Conservation (phyloP, 306 rosid species). For the Gillenia trifoliata region DNA sequence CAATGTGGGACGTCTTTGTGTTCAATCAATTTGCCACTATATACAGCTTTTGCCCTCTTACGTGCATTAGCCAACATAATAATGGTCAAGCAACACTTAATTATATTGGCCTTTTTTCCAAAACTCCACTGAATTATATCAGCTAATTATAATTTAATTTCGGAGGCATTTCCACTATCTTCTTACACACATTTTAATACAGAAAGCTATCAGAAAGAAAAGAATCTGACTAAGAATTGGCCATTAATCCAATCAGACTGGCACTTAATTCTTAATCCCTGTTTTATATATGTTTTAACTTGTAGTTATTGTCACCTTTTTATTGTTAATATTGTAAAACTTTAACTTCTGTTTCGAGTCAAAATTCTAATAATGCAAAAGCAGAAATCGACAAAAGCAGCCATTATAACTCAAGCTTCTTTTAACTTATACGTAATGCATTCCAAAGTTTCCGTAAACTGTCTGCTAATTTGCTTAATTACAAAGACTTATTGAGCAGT, state of each 20-base stretch:
- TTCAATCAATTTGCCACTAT: constrained; percentile 1
- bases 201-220: neutral
- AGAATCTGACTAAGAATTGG: neutral
- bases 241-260: neutral
- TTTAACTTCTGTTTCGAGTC: neutral
- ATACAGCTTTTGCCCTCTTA: neutral
- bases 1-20: constrained; percentile 10
- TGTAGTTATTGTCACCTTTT: neutral
- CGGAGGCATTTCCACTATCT: neutral
- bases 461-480: no score
- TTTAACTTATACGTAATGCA: neutral
- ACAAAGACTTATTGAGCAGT: no score
- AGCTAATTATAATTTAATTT: neutral
- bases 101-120: no score
- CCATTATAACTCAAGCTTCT: neutral
- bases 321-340: neutral
- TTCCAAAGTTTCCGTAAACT: neutral
- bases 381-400: neutral
- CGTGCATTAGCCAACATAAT: neutral
- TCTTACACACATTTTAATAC: neutral
- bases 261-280: neutral
- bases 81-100: neutral
- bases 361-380: neutral
- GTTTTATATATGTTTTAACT: neutral
- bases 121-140: neutral